Conservation (phyloP, 1,139 yeast species). For the Barnettozyma hawaiiensis region DNA sequence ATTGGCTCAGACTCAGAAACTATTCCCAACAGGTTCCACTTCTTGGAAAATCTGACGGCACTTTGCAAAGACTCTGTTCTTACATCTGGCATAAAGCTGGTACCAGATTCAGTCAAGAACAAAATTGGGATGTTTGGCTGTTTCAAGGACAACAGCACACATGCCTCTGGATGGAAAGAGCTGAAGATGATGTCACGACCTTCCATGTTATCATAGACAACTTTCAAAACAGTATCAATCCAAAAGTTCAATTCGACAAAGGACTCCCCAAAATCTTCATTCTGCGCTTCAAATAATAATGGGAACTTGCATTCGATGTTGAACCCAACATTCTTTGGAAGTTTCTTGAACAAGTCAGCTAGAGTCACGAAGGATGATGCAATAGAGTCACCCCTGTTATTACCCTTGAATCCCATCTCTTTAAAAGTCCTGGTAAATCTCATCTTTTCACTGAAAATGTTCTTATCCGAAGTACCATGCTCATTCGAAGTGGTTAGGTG, state of each 20-base stretch:
- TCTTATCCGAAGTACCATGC: slow-evolving; percentile 10
- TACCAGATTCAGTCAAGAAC: slow-evolving; percentile 86
- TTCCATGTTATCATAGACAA: slow-evolving; percentile 70
- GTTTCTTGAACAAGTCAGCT: slow-evolving; percentile 72
- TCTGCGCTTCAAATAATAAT: slow-evolving; percentile 88
- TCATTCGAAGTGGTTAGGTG: slow-evolving; percentile 15
- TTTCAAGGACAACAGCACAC: slow-evolving; percentile 77
- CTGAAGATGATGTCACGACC: slow-evolving; percentile 89
- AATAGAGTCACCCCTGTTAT: slow-evolving; percentile 81
- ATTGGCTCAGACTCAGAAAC: slow-evolving; percentile 87
- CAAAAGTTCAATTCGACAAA: slow-evolving; percentile 82
- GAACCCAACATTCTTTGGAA: slow-evolving; percentile 84
- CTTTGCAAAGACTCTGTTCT: slow-evolving; percentile 85
- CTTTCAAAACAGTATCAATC: slow-evolving; percentile 77
- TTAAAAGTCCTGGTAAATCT: slow-evolving; percentile 84
- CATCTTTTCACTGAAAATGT: slow-evolving; percentile 55
- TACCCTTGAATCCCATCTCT: slow-evolving; percentile 83
- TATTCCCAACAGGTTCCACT: slow-evolving; percentile 89
- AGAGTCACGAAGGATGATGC: slow-evolving; percentile 91
- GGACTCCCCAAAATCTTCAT: slow-evolving; percentile 81
- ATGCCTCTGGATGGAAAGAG: slow-evolving; percentile 92
- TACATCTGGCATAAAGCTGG: slow-evolving; percentile 77
- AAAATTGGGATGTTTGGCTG: slow-evolving; percentile 91
- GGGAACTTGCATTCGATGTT: slow-evolving; percentile 95
- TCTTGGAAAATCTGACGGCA: slow-evolving; percentile 85